phyloP scores from a whole-genome alignment of 306 rosid species.

The Glycine tomentella region DNA sequence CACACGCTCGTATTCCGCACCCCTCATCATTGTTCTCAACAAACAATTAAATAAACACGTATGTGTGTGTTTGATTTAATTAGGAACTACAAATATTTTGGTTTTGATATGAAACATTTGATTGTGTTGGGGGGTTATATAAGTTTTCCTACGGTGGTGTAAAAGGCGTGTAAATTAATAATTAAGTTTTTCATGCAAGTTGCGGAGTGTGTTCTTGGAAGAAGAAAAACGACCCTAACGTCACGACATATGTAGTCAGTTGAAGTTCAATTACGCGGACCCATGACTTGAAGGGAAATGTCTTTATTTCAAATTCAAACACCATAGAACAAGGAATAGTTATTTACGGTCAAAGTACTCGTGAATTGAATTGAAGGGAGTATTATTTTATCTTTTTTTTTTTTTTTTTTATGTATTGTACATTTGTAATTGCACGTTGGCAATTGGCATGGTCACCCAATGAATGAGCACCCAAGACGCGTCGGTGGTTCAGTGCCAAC shows the following conservation, averaged over 20 bases:
- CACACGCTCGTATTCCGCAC: slow-evolving; percentile 56
- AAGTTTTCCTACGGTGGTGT: not conserved
- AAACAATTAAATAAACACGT: not conserved
- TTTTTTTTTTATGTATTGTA: not conserved
- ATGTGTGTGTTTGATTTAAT: not conserved
- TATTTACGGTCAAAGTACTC: slow-evolving; percentile 23
- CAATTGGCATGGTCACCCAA: not conserved
- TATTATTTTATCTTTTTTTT: not conserved
- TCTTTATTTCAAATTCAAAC: slow-evolving; percentile 22
- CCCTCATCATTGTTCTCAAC: slow-evolving; percentile 41
- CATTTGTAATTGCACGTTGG: not conserved
- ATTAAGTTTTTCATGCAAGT: not conserved
- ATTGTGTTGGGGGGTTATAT: not conserved
- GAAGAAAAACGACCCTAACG: slow-evolving; percentile 6
- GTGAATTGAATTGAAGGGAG: not conserved
- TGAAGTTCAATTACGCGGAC: slow-evolving; percentile 9
- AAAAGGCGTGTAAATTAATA: not conserved
- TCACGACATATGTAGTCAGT: slow-evolving; percentile 1
- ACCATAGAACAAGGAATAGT: not conserved
- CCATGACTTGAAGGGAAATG: not conserved
- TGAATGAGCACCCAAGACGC: not conserved
- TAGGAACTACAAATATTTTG: not conserved
- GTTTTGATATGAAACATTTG: slow-evolving; percentile 2
- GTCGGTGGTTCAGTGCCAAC: not conserved
- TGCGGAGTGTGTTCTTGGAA: slow-evolving; percentile 27